Base-by-base conservation (phyloP, 2,329 filamentous ascomycete species). In the Simplicillium sp. region DNA sequence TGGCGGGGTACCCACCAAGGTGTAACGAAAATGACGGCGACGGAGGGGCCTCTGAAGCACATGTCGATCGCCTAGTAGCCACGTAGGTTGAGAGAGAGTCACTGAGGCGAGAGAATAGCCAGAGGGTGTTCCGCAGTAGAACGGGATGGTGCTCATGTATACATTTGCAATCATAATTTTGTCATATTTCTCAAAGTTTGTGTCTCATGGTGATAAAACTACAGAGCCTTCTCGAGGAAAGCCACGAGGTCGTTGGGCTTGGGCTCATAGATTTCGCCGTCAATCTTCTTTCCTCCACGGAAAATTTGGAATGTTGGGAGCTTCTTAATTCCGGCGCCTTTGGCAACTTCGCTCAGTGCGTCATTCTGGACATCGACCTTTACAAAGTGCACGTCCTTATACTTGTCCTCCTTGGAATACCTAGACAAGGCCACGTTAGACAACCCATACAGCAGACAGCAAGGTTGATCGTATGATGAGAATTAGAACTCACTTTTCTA, bases 261-360 rank as follows among this genome's bases (percentile, higher is more conserved):
- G 16, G 45, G 45, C 38, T 47, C 45, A 15, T 42, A 41, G 16
- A 92, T 70, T 63, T 85, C 80, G 9, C 20, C 20, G 34, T 62
- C 68, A 34, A 78, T 61, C 68, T 83, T 81, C 62, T 84, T 62
- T 50, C 83, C 85, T 54, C 80, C 64, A 73, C 86, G 85, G 77
- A 87, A 94, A 54, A 90, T 62, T 42, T 82, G 54, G 68, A 94
- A 94, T 28, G 86, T 92, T 44, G 87, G 87, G 87, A 94, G 94
- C 60, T 87, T 86, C 54, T 83, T 78, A 61, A 94, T 76, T 50
- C 75, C 77, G 50, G 88, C 77, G 56, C 89, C 78, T 56, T 82
- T 73, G 35, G 84, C 80, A 36, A 92, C 73, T 2, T 83, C 78
- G 51, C 79, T 68, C 35, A 87, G 69, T 47, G 86, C 72, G 63